Evolutionary conservation across 1,284 basidiomycete species (phyloP).

Genomic region (Apiotrichum montevideense): DNA sequence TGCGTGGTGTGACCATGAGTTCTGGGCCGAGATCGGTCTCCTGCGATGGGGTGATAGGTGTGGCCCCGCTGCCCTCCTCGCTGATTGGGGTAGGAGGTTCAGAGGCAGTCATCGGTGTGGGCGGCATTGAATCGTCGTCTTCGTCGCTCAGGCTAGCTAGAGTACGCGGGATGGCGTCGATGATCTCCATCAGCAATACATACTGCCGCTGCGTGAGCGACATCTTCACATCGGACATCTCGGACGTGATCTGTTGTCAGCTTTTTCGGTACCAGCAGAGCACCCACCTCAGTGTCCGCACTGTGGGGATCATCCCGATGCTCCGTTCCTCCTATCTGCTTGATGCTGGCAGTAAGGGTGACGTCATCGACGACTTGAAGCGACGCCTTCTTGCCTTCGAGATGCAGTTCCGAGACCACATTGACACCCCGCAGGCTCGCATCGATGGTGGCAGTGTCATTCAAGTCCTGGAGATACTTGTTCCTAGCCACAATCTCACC

Average conservation of each 20-base stretch:
- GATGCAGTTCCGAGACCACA: slow-evolving; percentile 63
- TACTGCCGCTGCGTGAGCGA: slow-evolving; percentile 90
- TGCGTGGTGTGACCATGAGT: slow-evolving; percentile 39
- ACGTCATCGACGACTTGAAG: slow-evolving; percentile 94
- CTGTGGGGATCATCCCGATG: slow-evolving; percentile 52
- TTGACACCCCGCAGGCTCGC: slow-evolving; percentile 83
- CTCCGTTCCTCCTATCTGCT: slow-evolving; percentile 50
- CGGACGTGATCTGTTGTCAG: slow-evolving; percentile 40
- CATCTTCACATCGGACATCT: slow-evolving; percentile 84
- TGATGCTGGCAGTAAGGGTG: slow-evolving; percentile 64
- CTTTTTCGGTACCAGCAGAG: neutral
- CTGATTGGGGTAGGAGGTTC: slow-evolving; percentile 11
- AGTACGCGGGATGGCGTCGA: slow-evolving; percentile 68
- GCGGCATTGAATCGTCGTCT: slow-evolving; percentile 20
- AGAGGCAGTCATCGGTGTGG: slow-evolving; percentile 18
- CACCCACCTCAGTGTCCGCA: slow-evolving; percentile 65
- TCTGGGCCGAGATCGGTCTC: slow-evolving; percentile 52
- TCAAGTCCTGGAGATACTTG: slow-evolving; percentile 56
- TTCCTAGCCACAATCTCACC: slow-evolving; percentile 87
- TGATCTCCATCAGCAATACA: slow-evolving; percentile 63
- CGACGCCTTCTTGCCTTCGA: slow-evolving; percentile 51
- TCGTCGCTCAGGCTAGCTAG: slow-evolving; percentile 46
- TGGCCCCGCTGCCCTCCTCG: slow-evolving; percentile 14
- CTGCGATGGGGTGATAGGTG: slow-evolving; percentile 10
- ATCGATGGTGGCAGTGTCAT: slow-evolving; percentile 56